phyloP scores from a whole-genome alignment of 2,329 filamentous ascomycete genomes.

The Setomelanomma holmii region DNA sequence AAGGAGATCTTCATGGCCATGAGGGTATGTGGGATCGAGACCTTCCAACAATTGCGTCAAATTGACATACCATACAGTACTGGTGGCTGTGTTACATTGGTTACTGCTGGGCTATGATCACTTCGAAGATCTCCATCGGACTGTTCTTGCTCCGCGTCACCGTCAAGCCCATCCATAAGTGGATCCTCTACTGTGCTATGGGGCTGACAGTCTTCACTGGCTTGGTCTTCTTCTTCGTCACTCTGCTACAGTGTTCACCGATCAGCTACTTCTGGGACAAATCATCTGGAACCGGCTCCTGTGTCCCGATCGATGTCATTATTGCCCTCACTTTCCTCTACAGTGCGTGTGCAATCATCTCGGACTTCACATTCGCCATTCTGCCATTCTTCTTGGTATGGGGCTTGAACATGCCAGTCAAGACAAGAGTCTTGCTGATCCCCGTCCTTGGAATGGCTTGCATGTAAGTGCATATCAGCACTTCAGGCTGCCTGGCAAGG shows the following conservation, averaged over 20 bases:
- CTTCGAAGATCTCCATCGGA: slow-evolving; percentile 42
- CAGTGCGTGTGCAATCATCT: slow-evolving; percentile 54
- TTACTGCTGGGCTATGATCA: slow-evolving; percentile 43
- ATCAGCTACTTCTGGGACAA: slow-evolving; percentile 58
- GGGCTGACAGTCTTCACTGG: slow-evolving; percentile 45
- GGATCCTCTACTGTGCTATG: slow-evolving; percentile 50
- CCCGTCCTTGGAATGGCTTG: slow-evolving; percentile 59
- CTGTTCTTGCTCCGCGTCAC: slow-evolving; percentile 46
- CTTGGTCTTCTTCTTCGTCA: slow-evolving; percentile 55
- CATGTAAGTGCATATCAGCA: slow-evolving; percentile 49
- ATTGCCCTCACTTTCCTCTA: slow-evolving; percentile 56
- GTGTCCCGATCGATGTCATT: slow-evolving; percentile 51
- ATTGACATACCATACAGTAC: slow-evolving; percentile 21
- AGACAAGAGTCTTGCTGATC: slow-evolving; percentile 57
- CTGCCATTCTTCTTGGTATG: slow-evolving; percentile 61
- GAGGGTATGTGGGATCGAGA: slow-evolving; percentile 24
- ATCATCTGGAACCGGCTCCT: slow-evolving; percentile 48
- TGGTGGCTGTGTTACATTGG: slow-evolving; percentile 47
- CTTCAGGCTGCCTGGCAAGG: too few species aligned
- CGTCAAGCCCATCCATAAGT: slow-evolving; percentile 33
- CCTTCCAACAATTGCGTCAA: not conserved
- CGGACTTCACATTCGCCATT: slow-evolving; percentile 59
- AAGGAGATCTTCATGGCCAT: slow-evolving; percentile 36
- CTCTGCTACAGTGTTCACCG: slow-evolving; percentile 60
- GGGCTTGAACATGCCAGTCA: slow-evolving; percentile 57